Evolutionary conservation across 2,329 filamentous ascomycete genomes (phyloP), one percentile per base, ranked within the genome.

Genomic region (Ascochyta koolunga): DNA sequence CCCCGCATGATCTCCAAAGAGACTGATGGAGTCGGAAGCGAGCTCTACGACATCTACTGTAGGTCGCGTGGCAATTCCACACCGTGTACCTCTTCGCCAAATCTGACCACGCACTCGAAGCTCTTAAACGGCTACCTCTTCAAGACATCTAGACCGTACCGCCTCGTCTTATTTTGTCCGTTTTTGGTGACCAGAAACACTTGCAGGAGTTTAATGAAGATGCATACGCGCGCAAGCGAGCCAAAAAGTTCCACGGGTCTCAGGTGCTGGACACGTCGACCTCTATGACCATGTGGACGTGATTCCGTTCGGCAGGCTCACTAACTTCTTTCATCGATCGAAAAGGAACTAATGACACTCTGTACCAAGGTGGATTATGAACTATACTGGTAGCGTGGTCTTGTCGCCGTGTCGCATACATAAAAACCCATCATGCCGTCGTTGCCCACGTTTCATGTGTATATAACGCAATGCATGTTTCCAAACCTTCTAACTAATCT

Each of bases 161-260:
- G n/a, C 64, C 69, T 4, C 68, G 69, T 1, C 68, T 68, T 0
- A 10, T 72, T 15, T 58, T 72, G 2, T 67, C 71, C 24, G 57
- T 70, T 10, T 49, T 59, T 1, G 67, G 69, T 21, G 62, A 66
- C 15, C 59, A 61, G 13, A 59, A 68, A 2, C 67, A 71, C 51
- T 69, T 68, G 11, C 63, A 61, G 2, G 65, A 69, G 53, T 70
- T 68, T 44, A 71, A 65, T n/a, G 55, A 67, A 40, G 53, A 66
- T 24, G 69, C 68, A 2, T 70, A 66, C 39, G 1, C 54, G 33
- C 27, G 68, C 60, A 41, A 67, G n/a, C 15, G 70, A 76, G 51
- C 75, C 74, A 7, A 77, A 76, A 61, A 76, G 56, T 31, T 76
- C 7, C 69, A 6, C 73, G 68, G 69, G 50, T 77, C 0, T 40